Percentiles rank a stretch among this genome's conserved stretches.
These are phyloP conservation scores for Talaromyces thailandensis DNA, from an alignment of 495 filamentous ascomycete species.

Conservation along the genomic window DNA sequence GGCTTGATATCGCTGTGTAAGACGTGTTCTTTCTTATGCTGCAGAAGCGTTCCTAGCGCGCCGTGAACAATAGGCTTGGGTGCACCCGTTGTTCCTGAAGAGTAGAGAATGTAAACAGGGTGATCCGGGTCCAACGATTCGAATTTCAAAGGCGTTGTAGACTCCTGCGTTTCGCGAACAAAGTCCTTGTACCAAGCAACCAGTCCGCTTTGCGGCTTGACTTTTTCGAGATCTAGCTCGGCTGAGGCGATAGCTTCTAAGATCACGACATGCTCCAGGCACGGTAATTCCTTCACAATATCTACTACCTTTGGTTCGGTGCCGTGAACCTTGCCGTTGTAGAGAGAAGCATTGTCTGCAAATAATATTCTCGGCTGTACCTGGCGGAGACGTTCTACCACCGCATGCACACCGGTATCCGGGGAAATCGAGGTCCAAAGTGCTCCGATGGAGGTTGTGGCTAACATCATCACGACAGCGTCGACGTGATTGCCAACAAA, in stretches of 20 bases:
- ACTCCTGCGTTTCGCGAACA: conserved; percentile 26
- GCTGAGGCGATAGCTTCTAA: conserved; percentile 50
- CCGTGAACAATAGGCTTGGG: conserved; percentile 92
- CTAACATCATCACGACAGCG: conserved; percentile 79
- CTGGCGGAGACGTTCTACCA: conserved; percentile 75
- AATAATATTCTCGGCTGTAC: conserved; percentile 75
- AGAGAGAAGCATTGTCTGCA: conserved; percentile 75
- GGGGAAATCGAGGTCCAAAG: conserved; percentile 86
- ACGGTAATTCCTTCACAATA: conserved; percentile 54
- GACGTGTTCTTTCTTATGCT: conserved; percentile 90
- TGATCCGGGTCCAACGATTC: conserved; percentile 69
- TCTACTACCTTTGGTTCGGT: conserved; percentile 63
- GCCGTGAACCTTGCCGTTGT: conserved; percentile 78
- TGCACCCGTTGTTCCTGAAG: conserved; percentile 78
- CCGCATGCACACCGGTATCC: conserved; percentile 70
- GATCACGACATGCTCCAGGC: conserved; percentile 57
- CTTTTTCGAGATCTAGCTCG: conserved; percentile 37
- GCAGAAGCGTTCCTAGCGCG: conserved; percentile 75
- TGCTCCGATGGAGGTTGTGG: conserved; percentile 70
- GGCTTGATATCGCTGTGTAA: conserved; percentile 70
- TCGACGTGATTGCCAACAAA: conserved; percentile 83
- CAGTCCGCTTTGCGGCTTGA: conserved; percentile 39
- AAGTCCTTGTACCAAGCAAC: conserved; percentile 45
- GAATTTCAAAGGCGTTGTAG: conserved; percentile 49
- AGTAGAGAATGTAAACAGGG: conserved; percentile 84